Conservation (phyloP, 345 rosid species). For the Eucalyptus pauciflora region DNA sequence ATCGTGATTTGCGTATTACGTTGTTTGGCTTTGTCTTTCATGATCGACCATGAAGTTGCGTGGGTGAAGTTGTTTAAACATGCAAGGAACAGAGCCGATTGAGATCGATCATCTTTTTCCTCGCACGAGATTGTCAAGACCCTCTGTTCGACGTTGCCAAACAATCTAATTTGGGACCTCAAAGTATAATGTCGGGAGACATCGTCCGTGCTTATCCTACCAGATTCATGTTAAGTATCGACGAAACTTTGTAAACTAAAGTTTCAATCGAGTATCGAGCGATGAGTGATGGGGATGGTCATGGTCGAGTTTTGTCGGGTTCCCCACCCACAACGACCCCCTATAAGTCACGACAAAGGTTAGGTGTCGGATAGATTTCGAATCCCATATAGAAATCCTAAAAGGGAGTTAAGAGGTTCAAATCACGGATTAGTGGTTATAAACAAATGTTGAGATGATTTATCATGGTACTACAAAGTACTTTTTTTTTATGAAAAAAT, state of each 20-base stretch:
- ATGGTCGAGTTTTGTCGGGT: not conserved
- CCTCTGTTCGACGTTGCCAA: not conserved
- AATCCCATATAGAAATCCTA: not conserved
- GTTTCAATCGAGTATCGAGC: not conserved
- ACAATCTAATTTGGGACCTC: not conserved
- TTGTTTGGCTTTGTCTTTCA: not conserved
- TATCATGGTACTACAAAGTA: accelerated
- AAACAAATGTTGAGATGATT: not conserved
- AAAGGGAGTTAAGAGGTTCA: not conserved
- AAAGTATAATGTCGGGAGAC: not conserved
- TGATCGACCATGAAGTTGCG: not conserved
- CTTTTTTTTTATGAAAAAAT: too few relatives aligned
- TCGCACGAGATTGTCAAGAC: not conserved
- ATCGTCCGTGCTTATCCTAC: not conserved
- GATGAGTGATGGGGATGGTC: accelerated
- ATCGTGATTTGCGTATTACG: not conserved
- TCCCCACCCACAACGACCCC: too few relatives aligned
- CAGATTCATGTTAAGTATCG: not conserved
- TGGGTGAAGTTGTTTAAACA: not conserved
- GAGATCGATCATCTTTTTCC: not conserved
- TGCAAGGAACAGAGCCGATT: not conserved
- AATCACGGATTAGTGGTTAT: accelerated
- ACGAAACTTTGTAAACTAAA: not conserved
- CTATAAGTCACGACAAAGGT: not conserved
- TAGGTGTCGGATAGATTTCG: not conserved